Evolutionary conservation across 768 basidiomycete species (phyloP).

Genomic region (Daedaleopsis sinensis): DNA sequence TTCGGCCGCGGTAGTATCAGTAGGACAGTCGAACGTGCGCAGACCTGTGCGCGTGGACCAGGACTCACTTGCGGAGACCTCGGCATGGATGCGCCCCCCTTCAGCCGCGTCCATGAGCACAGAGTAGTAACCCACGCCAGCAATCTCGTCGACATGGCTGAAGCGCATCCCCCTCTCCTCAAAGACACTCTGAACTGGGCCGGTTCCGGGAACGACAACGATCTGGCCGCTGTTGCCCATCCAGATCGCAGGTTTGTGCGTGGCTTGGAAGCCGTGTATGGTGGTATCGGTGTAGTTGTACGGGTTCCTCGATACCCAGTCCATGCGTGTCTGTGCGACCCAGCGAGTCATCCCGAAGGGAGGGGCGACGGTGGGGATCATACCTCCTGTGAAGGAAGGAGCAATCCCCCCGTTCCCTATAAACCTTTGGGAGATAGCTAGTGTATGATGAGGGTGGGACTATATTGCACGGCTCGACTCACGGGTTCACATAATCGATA

Average conservation of each 20-base stretch:
- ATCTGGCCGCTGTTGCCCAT: constrained; percentile 80
- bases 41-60: constrained; percentile 5
- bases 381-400: constrained; percentile 73
- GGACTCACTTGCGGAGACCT: constrained; percentile 64
- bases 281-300: constrained; percentile 63
- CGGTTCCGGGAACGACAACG: constrained; percentile 59
- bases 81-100: constrained; percentile 50
- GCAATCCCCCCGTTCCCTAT: constrained; percentile 76
- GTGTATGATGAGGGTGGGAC: too few species aligned
- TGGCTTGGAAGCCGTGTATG: constrained; percentile 74
- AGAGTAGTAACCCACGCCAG: constrained; percentile 56
- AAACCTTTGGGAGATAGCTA: constrained; percentile 40
- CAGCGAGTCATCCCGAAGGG: constrained; percentile 88
- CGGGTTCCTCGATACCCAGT: constrained; percentile 73
- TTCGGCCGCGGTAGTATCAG: too few species aligned
- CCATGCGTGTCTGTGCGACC: constrained; percentile 79
- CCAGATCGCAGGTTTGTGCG: constrained; percentile 87
- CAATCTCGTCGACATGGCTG: constrained; percentile 52
- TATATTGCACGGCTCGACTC: too few species aligned
- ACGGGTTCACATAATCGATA: constrained; percentile 51
- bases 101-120: constrained; percentile 55
- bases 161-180: constrained; percentile 60
- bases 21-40: background rate
- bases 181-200: constrained; percentile 53
- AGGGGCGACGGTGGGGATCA: constrained; percentile 76